phyloP scores from a whole-genome alignment of 257 asterid genomes.

The Ballota nigra region DNA sequence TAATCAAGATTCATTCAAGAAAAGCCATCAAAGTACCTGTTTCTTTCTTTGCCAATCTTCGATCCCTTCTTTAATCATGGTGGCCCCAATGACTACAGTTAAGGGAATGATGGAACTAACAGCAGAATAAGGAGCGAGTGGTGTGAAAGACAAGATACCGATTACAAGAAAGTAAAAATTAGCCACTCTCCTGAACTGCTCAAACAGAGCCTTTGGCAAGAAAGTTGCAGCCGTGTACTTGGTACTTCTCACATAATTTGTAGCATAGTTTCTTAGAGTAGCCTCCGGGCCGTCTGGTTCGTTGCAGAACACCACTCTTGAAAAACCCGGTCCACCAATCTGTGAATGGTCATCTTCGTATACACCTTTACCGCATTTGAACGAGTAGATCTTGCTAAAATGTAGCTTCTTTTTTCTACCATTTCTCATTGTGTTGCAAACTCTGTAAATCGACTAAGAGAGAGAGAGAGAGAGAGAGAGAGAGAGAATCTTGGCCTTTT shows the following conservation, averaged over 20 bases:
- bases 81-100: conserved; percentile 64
- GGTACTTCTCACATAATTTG: conserved; percentile 72
- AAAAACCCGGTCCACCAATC: conserved; percentile 89
- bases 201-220: conserved; percentile 84
- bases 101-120: conserved; percentile 70
- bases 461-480: neutral
- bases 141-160: conserved; percentile 71
- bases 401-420: conserved; percentile 57
- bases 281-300: conserved; percentile 55
- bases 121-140: conserved; percentile 69
- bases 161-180: conserved; percentile 79
- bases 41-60: conserved; percentile 76
- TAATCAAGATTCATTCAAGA: neutral
- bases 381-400: conserved; percentile 78
- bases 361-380: conserved; percentile 53
- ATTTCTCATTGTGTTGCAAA: conserved; percentile 27
- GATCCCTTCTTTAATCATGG: conserved; percentile 80
- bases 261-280: conserved; percentile 37
- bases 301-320: conserved; percentile 78
- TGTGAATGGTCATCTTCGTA: conserved; percentile 59
- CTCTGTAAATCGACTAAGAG: neutral
- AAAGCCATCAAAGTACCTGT: conserved; percentile 49
- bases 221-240: conserved; percentile 82
- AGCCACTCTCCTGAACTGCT: conserved; percentile 95
- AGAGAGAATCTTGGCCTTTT: conserved; percentile 15